A percentile compares a stretch with the other conserved stretches of the same genome.
Conservation (phyloP, 257 asterid genomes). For the Solanum paucissectum region DNA sequence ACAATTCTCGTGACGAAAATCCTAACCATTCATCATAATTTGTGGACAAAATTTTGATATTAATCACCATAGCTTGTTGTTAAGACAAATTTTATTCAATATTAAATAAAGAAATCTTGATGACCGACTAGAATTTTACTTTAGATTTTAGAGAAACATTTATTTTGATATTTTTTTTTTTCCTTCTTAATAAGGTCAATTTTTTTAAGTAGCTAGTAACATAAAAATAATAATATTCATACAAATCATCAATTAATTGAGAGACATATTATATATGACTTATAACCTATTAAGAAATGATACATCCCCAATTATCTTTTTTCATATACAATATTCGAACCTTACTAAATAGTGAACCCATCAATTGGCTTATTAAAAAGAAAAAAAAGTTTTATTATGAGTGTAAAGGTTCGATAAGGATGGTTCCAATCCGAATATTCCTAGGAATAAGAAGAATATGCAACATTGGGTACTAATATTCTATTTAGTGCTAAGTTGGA, state of each 20-base stretch:
- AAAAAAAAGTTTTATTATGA: neutral
- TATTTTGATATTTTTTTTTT: neutral
- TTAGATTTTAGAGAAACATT: neutral
- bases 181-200: neutral
- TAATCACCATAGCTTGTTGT: neutral
- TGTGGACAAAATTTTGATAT: neutral
- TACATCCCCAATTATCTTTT: fast-evolving
- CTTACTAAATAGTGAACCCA: neutral
- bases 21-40: neutral
- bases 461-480: neutral
- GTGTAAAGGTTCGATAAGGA: neutral
- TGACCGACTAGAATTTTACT: neutral
- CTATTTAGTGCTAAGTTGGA: neutral
- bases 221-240: neutral
- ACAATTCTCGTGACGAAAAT: neutral
- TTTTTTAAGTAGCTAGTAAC: neutral
- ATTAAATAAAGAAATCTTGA: neutral
- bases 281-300: neutral
- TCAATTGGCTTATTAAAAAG: neutral
- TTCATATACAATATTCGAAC: neutral
- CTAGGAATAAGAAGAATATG: constrained; percentile 21
- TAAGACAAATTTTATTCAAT: neutral
- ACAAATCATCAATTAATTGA: neutral
- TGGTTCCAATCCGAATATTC: constrained; percentile 19
- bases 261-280: neutral